Conservation (phyloP, 176 grass and related monocot genomes). For the Carex pumila region DNA sequence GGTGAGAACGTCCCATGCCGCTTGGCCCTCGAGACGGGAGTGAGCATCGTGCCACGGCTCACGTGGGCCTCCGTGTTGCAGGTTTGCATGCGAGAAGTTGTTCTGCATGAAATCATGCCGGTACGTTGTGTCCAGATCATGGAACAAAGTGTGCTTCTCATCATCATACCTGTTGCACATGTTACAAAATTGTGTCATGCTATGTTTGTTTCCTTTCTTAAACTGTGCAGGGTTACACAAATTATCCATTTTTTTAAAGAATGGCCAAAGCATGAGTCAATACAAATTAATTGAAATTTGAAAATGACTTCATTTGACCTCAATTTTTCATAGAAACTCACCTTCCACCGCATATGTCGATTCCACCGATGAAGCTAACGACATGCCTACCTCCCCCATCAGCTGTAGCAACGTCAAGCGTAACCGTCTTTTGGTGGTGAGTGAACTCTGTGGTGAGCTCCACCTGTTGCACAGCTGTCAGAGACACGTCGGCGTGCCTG, state of each 20-base stretch:
- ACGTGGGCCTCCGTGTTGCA: constrained; percentile 58
- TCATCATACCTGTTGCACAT: constrained; percentile 54
- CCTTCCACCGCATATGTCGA: constrained; percentile 53
- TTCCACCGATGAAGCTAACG: constrained; percentile 63
- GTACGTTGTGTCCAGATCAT: constrained; percentile 48
- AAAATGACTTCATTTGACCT: background rate
- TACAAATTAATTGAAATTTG: background rate
- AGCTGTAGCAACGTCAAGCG: constrained; percentile 36
- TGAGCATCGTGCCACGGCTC: constrained; percentile 93
- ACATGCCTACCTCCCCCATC: constrained; percentile 26
- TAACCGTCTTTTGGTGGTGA: constrained; percentile 88
- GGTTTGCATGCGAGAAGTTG: constrained; percentile 47
- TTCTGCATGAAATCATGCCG: constrained; percentile 60
- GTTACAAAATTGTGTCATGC: background rate
- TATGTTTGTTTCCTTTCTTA: background rate
- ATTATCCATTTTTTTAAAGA: too few species aligned
- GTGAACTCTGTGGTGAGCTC: constrained; percentile 59
- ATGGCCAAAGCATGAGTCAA: background rate
- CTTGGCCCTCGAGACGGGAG: constrained; percentile 55
- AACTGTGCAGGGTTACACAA: too few species aligned
- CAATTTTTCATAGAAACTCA: background rate
- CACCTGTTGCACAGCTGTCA: constrained; percentile 54
- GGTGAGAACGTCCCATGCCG: constrained; percentile 74
- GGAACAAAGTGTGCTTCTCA: constrained; percentile 78
- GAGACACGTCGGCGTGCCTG: constrained; percentile 41